Evolutionary conservation across 169 alveolate species (phyloP).

Genomic region (Plasmodium chabaudi): DNA sequence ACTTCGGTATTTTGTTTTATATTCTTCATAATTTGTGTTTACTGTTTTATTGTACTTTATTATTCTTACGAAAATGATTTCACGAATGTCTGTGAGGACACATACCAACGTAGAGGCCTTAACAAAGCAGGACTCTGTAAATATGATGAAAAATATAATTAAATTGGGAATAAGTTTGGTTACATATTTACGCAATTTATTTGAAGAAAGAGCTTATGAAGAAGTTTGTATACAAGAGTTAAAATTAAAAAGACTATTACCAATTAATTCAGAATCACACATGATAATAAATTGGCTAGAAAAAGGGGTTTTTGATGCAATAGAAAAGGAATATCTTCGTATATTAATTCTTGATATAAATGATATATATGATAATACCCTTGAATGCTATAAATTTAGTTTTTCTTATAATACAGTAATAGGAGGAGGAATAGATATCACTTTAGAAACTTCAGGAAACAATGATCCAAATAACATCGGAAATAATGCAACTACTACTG

Average conservation of each 20-base stretch:
- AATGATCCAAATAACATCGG: not conserved
- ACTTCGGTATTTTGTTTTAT: not conserved
- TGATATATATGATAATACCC: constrained; percentile 84
- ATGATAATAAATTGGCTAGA: constrained; percentile 88
- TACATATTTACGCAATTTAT: constrained; percentile 80
- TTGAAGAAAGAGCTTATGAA: constrained; percentile 83
- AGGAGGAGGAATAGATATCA: constrained; percentile 68
- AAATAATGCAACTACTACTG: not conserved
- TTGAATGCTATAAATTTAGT: constrained; percentile 81
- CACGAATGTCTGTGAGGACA: constrained; percentile 70
- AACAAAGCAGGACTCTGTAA: constrained; percentile 74
- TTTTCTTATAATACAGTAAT: constrained; percentile 72
- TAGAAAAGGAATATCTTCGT: constrained; percentile 83
- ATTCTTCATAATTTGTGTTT: not conserved
- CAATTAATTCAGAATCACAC: constrained; percentile 78
- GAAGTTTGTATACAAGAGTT: constrained; percentile 81
- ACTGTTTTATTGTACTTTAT: not conserved
- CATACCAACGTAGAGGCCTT: constrained; percentile 53
- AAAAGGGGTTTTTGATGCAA: constrained; percentile 89
- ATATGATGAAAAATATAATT: constrained; percentile 82
- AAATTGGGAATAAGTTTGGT: constrained; percentile 81
- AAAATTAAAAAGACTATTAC: constrained; percentile 78
- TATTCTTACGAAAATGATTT: constrained; percentile 22
- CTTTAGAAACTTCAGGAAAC: constrained; percentile 45
- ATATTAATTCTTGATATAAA: constrained; percentile 84